Evolutionary conservation across 2,329 filamentous ascomycete species (phyloP), one percentile per base, ranked within the genome.

Genomic region (Blastomyces silverae): DNA sequence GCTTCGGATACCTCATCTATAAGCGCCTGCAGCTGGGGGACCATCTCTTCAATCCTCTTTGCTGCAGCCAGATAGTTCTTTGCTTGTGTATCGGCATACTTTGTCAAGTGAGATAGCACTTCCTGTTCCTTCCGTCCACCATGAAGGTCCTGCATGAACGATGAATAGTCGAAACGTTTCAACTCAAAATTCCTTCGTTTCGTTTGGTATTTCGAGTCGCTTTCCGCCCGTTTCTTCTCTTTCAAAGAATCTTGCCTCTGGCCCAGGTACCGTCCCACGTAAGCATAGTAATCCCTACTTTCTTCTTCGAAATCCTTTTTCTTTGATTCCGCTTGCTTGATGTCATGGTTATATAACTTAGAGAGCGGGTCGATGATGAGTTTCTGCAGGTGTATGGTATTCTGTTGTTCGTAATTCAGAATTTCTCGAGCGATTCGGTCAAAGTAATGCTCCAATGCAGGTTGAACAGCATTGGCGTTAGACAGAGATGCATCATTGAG

Each of bases 61-160:
- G 93, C 89, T 0, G 92, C 89, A 0, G 84, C 80, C 62, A 97
- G 81, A 72, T 96, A 97, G 66, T 85, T 88, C 71, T 86, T 88
- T 20, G 94, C 91, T 74, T 99, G 94, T 2, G 89, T 87, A 74
- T 96, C 92, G 11, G 95, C 95, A 75, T 92, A 99, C 74, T 89
- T 93, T 1, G 94, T 99, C 42, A 99, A 82, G 73, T 97, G 90
- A 0, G 93, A 97, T 39, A 99, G 79, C 4, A 99, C 90, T 75
- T 99, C 94, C 73, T 97, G 94, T 72, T 99, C 94, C 75, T 97
- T 99, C 67, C 94, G 88, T n/a, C 94, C 94, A 39, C 94, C 94
- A 68, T 97, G 94, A n/a, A 99, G 83, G 79, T 99, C 94, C 73
- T 97, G 93, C 90, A 99, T 96, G 74, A 97, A 99, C 17, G 91